Base-by-base conservation (phyloP, 2,329 filamentous ascomycete genomes). In the Acrodontium crateriforme region DNA sequence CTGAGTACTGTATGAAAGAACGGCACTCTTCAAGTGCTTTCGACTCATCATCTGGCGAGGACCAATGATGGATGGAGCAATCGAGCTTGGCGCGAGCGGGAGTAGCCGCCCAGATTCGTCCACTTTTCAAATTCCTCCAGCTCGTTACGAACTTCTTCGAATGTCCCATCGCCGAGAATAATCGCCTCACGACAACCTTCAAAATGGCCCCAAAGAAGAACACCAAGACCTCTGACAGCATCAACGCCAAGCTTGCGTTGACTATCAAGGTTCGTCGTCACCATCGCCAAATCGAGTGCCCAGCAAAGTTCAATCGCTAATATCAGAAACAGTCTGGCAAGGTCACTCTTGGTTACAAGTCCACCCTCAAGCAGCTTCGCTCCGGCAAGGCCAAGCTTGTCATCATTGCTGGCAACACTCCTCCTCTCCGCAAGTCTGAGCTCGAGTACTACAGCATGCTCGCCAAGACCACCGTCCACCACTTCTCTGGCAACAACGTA, bases 401-500 rank as follows among this genome's bases (percentile, higher is more conserved):
- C 61, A 84, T 92, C 66, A 91, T 92, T 58, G 59, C 78, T 49
- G 84, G 81, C 66, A 95, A 98, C 74, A 93, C 85, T 48, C 85
- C 87, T 57, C 89, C 89, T 62, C 81, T 98, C 53, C 78, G 87
- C 63, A 98, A 95, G 78, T 82, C 74, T 54, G 87, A 95, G 72
- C 49, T 52, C 35, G 87, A 94, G 70, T 94, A 82, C 69, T 84
- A 85, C 70, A 73, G 73, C 59, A 89, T 89, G 82, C 64, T 92
- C 53, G 77, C 76, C 60, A 93, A 95, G 77, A 82, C 78, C 52
- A 76, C 79, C 44, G 87, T 95, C 54, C 87, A 95, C 73, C 89
- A 98, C 73, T 95, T 94, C 69, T 72, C 72, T 49, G 89, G 89
- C 55, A 93, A 91, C 78, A 95, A 95, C 75, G 87, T 95, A 78